These are phyloP conservation scores for Cyanidioschyzon merolae DNA, from an alignment of 23 red algal species.

Conservation along the genomic window DNA sequence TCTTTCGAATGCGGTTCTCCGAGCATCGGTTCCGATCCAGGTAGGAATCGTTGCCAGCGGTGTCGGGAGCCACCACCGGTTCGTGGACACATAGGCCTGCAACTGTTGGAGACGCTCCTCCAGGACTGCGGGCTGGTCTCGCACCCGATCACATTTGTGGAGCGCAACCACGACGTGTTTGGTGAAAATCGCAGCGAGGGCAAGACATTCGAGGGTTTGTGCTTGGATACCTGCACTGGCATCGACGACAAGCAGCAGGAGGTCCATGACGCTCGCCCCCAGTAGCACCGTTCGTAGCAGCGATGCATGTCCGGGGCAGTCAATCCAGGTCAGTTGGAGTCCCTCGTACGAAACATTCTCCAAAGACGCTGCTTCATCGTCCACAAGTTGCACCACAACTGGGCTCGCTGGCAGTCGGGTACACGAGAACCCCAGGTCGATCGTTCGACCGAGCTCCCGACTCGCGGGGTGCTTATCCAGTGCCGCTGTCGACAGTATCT, in stretches of 20 bases:
- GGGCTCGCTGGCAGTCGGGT: background rate
- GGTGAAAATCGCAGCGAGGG: constrained; percentile 18
- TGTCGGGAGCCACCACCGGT: background rate
- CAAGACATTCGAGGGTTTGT: constrained; percentile 36
- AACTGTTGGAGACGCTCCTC: background rate
- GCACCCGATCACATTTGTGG: constrained; percentile 31
- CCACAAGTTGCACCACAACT: background rate
- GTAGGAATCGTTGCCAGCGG: background rate
- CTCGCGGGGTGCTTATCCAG: constrained; percentile 34
- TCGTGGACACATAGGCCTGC: background rate
- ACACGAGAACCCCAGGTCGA: constrained; percentile 41
- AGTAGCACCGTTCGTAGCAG: constrained; percentile 21
- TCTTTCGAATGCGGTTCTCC: too few species aligned
- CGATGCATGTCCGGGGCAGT: constrained; percentile 39
- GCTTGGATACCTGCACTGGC: constrained; percentile 19
- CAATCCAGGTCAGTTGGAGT: constrained; percentile 23
- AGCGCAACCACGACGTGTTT: constrained; percentile 25
- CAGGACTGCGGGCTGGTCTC: background rate
- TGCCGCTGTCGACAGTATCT: constrained; percentile 32
- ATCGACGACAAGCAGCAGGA: constrained; percentile 33
- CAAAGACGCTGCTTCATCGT: too few species aligned
- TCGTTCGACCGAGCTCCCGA: constrained; percentile 23
- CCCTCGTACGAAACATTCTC: background rate
- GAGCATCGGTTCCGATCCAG: too few species aligned
- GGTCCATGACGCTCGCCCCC: constrained; percentile 25